Percentiles rank a stretch among this genome's conserved stretches.
Evolutionary conservation across 2,329 filamentous ascomycete species (phyloP).

Genomic region (Penicillium sp.): DNA sequence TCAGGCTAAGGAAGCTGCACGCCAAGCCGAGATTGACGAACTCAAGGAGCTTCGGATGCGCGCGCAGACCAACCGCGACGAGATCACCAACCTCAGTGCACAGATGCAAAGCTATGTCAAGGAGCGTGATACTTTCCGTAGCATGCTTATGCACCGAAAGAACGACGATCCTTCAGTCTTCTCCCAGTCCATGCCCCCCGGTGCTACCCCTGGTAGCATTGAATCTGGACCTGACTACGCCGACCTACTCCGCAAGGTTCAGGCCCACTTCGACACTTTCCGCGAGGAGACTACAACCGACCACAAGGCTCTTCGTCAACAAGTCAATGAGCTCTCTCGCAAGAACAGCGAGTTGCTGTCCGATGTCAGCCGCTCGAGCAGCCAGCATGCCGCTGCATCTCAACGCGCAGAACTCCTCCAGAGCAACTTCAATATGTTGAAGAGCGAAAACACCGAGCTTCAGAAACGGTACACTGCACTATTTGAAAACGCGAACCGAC

Average conservation of each 20-base stretch:
- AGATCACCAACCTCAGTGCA: constrained; percentile 76
- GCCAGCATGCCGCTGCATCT: constrained; percentile 76
- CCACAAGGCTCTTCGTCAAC: constrained; percentile 77
- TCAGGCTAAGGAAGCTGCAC: constrained; percentile 57
- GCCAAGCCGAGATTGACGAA: constrained; percentile 63
- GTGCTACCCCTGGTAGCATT: constrained; percentile 49
- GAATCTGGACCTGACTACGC: constrained; percentile 65
- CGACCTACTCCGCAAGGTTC: constrained; percentile 80
- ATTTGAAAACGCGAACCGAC: constrained; percentile 81
- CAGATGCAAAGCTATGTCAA: constrained; percentile 92
- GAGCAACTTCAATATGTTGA: constrained; percentile 79
- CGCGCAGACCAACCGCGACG: constrained; percentile 77
- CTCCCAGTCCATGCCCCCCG: constrained; percentile 68
- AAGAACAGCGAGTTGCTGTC: constrained; percentile 82
- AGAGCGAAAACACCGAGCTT: constrained; percentile 81
- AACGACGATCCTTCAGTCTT: constrained; percentile 64
- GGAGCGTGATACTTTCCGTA: constrained; percentile 96
- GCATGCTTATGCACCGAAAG: constrained; percentile 79
- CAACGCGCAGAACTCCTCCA: constrained; percentile 90
- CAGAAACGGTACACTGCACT: constrained; percentile 77
- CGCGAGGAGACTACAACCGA: constrained; percentile 82
- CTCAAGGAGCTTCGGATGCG: constrained; percentile 72
- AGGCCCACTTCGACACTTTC: constrained; percentile 86
- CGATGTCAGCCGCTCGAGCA: constrained; percentile 76
- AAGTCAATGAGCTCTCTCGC: constrained; percentile 75